Evolutionary conservation across 2,329 filamentous ascomycete species (phyloP), one percentile per base, ranked within the genome.

Genomic region (Parastagonospora avenae): DNA sequence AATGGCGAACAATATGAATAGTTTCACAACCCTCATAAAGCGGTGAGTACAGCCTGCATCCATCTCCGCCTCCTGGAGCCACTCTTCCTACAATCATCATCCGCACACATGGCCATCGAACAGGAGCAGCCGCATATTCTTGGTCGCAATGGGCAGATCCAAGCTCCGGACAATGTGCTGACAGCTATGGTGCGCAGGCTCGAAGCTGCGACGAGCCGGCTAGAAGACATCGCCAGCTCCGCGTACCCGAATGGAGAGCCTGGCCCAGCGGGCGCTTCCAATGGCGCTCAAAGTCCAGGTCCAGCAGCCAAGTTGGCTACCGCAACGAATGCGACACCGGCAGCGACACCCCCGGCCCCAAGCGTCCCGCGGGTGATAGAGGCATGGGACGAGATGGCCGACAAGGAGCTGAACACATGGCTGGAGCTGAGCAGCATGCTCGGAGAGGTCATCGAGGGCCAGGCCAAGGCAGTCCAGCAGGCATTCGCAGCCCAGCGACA

Each of bases 21-120:
- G 96, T 74, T 80, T 99, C 57, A 95, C 92, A 31, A 99, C 94
- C 47, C 85, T 99, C 69, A 97, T 99, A 80, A 99, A 99, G 84
- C 87, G 94, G 94, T 97, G 84, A 66, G 85, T 77, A 31, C 5
- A 16, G 27, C 36, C 30, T 42, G 48, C 54, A 43, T 6, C 37
- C 8, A 15, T 24, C 38, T 36, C 11, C 31, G 24, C 12, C 33
- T 24, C 24, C 8, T 32, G 7, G 10, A 33, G 8, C 30, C n/a
- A 35, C 24, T 16, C 29, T 42, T 11, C 19, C n/a, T 19, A 12
- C 19, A n/a, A 15, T 4, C 37, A 6, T 15, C 38, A 24, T 35
- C 37, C 15, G 19, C 19, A 24, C 19, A 24, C 5, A 30, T 30
- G 36, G 12, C 30, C 28, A 14, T 24, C 8, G 11, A 29, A 46